Evolutionary conservation across 1,284 basidiomycete genomes (phyloP), one percentile per base, ranked within the genome.

Genomic region (Athelia sp.): DNA sequence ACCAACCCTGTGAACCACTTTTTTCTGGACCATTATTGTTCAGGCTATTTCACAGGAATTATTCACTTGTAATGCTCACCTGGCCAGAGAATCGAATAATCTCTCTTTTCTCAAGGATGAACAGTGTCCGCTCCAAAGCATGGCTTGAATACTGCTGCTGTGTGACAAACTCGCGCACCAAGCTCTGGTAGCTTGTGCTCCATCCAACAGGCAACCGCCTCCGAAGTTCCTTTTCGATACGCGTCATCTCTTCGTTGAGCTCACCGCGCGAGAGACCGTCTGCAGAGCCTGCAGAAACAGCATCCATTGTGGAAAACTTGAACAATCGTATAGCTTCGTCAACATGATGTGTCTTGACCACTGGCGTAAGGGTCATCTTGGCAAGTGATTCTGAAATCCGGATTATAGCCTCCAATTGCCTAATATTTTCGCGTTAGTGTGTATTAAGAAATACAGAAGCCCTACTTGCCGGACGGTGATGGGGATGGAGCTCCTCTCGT

Each of bases 281-380:
- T 4, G 92, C 87, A 32, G 86, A 85, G 42, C 90, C 92, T 4
- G 95, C 93, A 22, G 93, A 91, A 22, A 99, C 95, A 21, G 97
- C 97, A 66, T 99, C 93, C 96, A 99, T 98, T 1, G 97, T 99
- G 15, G 94, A 98, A 70, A 88, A 97, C 61, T 97, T 98, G 85
- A 99, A 99, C 22, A 99, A 72, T 4, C 97, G 85, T 62, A 99
- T 98, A 4, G 97, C 92, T 68, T 99, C 97, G 65, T 99, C 95
- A 31, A 99, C 97, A 59, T 99, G 96, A 65, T 98, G 89, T 51
- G 89, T 87, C 58, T 87, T 83, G 3, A 99, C 97, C 3, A 86
- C 79, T 0, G 93, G 80, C 1, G 87, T 87, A 18, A 99, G 77
- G 1, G 93, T 94, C 68, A 99, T 81, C 66, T 99, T 99, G 24